These are phyloP conservation scores for Cyberlindnera subsufficiens DNA, from an alignment of 805 yeast species.

Conservation along the genomic window DNA sequence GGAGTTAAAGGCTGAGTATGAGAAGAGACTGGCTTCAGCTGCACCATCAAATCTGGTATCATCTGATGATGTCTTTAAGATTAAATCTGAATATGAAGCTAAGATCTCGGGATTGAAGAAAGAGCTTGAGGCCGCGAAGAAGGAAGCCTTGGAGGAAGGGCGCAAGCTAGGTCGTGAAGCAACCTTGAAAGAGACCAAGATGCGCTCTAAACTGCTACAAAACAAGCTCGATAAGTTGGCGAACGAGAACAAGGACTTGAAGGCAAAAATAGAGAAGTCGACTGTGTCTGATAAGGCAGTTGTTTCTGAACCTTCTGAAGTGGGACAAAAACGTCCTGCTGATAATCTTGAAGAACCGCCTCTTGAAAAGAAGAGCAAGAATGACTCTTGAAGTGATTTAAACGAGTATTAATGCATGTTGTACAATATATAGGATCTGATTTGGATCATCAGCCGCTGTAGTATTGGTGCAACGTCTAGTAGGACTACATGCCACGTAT, in stretches of 20 bases:
- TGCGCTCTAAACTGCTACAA: slow-evolving; percentile 36
- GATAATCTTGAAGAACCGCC: slow-evolving; percentile 22
- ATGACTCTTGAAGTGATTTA: slow-evolving; percentile 6
- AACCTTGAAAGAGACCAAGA: slow-evolving; percentile 28
- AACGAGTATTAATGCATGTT: background rate
- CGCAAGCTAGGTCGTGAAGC: slow-evolving; percentile 21
- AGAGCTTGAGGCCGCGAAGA: slow-evolving; percentile 21
- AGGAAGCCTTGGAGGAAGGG: slow-evolving; percentile 14
- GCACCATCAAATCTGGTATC: background rate
- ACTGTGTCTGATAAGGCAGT: background rate
- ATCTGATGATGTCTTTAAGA: slow-evolving; percentile 7
- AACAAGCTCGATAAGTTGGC: slow-evolving; percentile 32
- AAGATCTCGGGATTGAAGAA: slow-evolving; percentile 25
- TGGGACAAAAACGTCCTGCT: slow-evolving; percentile 20
- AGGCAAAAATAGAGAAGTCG: slow-evolving; percentile 1
- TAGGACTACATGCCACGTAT: no score
- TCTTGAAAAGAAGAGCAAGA: slow-evolving; percentile 24
- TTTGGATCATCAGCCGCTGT: no score
- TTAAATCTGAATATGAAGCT: slow-evolving; percentile 25
- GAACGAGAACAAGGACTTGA: slow-evolving; percentile 32
- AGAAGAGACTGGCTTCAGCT: slow-evolving; percentile 21
- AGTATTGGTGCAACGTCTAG: no score
- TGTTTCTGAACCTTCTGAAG: slow-evolving; percentile 10
- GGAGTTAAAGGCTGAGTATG: slow-evolving; percentile 23
- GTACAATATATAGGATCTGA: background rate